Base-by-base conservation (phyloP, 176 grass and related monocot species). In the Carex pumila region DNA sequence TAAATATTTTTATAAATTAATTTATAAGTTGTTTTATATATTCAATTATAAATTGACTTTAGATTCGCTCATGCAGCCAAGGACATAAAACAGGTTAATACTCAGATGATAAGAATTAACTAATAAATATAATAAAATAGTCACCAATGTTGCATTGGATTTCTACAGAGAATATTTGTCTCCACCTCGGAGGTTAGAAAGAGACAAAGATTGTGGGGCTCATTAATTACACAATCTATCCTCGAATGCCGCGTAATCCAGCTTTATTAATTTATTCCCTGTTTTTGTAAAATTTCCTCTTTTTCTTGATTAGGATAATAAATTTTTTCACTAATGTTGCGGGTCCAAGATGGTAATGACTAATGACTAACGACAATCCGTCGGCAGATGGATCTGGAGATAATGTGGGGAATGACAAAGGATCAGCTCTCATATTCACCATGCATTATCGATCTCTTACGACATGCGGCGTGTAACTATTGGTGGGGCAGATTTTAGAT, bases 121-220 rank as follows among this genome's bases (percentile, higher is more conserved):
- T 25, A 73, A 50, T 5, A 74, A 22, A 74, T 21, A 22, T 7
- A 31, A 37, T 61, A 19, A 22, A 47, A 2, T 74, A 7, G 4
- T 5, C 47, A 14, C 13, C 2, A 53, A 53, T 53, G 30, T n/a
- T 60, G 17, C 79, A 81, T 81, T 63, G 79, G 79, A 62, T 81
- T 81, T 63, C 79, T 72, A n/a, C 8, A 0, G 32, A 61, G 25
- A 25, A 81, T 81, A 81, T 45, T 63, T 62, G 56, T 81, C 8
- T 63, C 18, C 2, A 22, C 56, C 56, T 81, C 63, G 31, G 52
- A 81, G 79, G 22, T 81, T 61, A 41, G 41, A 75, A 71, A 60
- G 78, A 41, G 32, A 80, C 31, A 80, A 21, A 80, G 7, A 56
- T 34, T 41, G 66, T 70, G 66, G 66, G 66, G 66, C 66, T 70